A percentile compares a stretch with the other conserved stretches of the same genome.
Conservation (phyloP, 768 basidiomycete genomes). For the Lactarius trivialis region DNA sequence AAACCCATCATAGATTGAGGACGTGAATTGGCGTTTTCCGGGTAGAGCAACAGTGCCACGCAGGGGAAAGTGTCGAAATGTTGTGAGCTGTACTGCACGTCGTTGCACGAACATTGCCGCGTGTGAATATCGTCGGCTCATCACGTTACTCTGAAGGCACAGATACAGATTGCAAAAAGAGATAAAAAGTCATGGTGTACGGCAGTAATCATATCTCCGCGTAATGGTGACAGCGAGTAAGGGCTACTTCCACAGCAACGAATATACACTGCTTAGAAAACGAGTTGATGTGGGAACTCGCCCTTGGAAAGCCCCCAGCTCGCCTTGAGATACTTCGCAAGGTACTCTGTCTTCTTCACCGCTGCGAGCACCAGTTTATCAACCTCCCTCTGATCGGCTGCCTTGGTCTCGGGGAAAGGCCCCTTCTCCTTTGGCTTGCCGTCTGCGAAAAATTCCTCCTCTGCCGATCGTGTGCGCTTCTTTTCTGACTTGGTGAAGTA, state of each 20-base stretch:
- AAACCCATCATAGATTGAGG: slow-evolving; percentile 52
- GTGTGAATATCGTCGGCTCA: slow-evolving; percentile 2
- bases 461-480: slow-evolving; percentile 72
- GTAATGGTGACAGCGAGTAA: slow-evolving; percentile 17
- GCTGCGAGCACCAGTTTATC: slow-evolving; percentile 75
- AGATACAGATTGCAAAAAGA: slow-evolving; percentile 19
- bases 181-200: slow-evolving; percentile 18
- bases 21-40: slow-evolving; percentile 13
- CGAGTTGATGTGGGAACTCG: slow-evolving; percentile 92
- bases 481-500: slow-evolving; percentile 82
- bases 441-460: slow-evolving; percentile 95
- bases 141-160: not conserved
- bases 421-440: slow-evolving; percentile 90
- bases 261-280: slow-evolving; percentile 49
- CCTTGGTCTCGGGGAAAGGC: slow-evolving; percentile 78
- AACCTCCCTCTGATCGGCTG: slow-evolving; percentile 84
- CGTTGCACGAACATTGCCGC: slow-evolving; percentile 11
- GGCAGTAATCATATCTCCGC: slow-evolving; percentile 22
- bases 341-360: slow-evolving; percentile 85
- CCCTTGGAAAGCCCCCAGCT: slow-evolving; percentile 95
- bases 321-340: slow-evolving; percentile 88
- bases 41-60: not conserved
- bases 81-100: slow-evolving; percentile 1
- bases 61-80: not conserved
- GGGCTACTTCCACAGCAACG: slow-evolving; percentile 21